Percentiles rank a stretch among this genome's conserved stretches.
Conservation (phyloP, 2,329 filamentous ascomycete species). For the Aspergillus neotritici region DNA sequence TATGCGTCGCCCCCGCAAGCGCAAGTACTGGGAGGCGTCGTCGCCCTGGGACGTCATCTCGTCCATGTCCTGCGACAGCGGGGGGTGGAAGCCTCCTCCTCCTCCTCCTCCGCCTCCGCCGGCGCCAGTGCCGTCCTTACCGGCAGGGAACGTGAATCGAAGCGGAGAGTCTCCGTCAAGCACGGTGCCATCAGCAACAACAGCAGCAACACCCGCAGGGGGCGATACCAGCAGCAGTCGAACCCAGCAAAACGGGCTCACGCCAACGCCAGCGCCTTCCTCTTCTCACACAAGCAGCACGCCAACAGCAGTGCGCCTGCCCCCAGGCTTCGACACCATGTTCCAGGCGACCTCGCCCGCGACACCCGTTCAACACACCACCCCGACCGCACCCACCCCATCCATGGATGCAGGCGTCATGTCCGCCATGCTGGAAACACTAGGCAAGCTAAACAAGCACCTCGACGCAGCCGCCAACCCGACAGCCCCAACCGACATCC, state of each 20-base stretch:
- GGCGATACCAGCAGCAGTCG: too few species aligned
- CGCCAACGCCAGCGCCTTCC: constrained; percentile 5
- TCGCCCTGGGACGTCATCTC: constrained; percentile 8
- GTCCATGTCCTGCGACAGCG: constrained; percentile 7
- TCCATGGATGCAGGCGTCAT: constrained; percentile 23
- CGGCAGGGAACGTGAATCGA: too few species aligned
- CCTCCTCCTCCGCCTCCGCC: neutral
- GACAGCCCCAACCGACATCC: too few species aligned
- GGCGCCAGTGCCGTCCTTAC: too few species aligned
- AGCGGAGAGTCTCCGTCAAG: neutral
- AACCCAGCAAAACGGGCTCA: neutral
- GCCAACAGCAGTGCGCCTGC: constrained; percentile 25
- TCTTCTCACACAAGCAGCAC: constrained; percentile 5
- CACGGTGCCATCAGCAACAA: neutral
- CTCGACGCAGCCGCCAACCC: constrained; percentile 21
- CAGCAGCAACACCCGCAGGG: too few species aligned
- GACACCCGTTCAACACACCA: neutral
- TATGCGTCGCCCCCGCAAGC: constrained; percentile 26
- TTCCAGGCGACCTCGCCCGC: constrained; percentile 16
- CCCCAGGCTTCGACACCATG: constrained; percentile 38
- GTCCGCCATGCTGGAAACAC: constrained; percentile 31
- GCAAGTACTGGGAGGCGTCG: constrained; percentile 18
- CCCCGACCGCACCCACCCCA: constrained; percentile 7
- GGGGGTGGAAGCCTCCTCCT: neutral
- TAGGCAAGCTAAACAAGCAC: constrained; percentile 34